Evolutionary conservation across 1,284 basidiomycete genomes (phyloP), one percentile per base, ranked within the genome.

Genomic region (Sanghuangporus baumii): DNA sequence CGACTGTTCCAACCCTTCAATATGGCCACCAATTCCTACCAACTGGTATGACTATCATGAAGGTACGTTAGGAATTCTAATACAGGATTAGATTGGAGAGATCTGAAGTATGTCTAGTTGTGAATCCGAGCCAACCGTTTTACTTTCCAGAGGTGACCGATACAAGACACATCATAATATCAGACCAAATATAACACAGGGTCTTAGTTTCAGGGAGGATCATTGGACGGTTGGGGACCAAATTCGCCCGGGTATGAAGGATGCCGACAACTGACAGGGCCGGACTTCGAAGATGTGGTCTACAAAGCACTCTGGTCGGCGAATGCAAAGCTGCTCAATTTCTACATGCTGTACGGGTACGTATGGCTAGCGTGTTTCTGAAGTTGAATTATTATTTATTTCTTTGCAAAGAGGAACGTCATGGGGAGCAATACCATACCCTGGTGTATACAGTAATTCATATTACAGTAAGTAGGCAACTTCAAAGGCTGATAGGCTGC

Each of bases 1-100:
- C n/a, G n/a, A n/a, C n/a, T n/a, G n/a, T n/a, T n/a, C n/a, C n/a
- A n/a, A n/a, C n/a, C n/a, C n/a, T n/a, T n/a, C n/a, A n/a, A n/a
- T n/a, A n/a, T n/a, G n/a, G n/a, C n/a, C n/a, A n/a, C n/a, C n/a
- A n/a, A n/a, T n/a, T n/a, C n/a, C n/a, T n/a, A n/a, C n/a, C n/a
- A n/a, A n/a, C n/a, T n/a, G n/a, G 64, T 60, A 69, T 23, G 60
- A 67, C 26, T 74, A 72, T 59, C 72, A 74, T 65, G 62, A 71
- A 71, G 64, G 71, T 75, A n/a, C 71, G 71, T 40, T 31, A 23
- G 31, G 46, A 23, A 36, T 65, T 51, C 9, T 75, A 70, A 91
- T 34, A 84, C 89, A 43, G 87, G 84, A 66, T 86, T 87, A 3
- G 85, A 83, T 86, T 87, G 4, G 85, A 83, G 0, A 83, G 86